A percentile compares a stretch with the other conserved stretches of the same genome.
Evolutionary conservation across 129 eudicot species (phyloP).

Genomic region (Kitagawia praeruptora): DNA sequence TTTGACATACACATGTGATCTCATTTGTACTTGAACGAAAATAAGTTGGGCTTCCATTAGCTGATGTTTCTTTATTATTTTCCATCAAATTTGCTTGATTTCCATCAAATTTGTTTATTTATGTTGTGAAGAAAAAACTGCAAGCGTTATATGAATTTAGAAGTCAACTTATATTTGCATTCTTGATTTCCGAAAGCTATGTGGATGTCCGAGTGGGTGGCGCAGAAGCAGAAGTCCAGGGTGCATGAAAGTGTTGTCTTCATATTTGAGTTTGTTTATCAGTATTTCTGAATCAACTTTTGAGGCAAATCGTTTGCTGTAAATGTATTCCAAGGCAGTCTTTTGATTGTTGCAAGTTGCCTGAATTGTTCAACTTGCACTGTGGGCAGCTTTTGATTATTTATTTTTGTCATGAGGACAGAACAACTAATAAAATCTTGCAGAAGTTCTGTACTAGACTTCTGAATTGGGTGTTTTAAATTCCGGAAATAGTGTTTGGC

Average conservation of each 20-base stretch:
- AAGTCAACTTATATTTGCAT: neutral
- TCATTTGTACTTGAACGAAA: no score
- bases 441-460: no score
- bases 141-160: neutral
- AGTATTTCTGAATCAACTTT: neutral
- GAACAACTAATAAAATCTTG: no score
- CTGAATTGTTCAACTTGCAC: neutral
- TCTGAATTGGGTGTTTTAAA: no score
- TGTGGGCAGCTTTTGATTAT: neutral
- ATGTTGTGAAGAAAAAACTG: neutral
- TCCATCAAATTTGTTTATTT: neutral
- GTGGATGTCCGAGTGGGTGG: constrained; percentile 99
- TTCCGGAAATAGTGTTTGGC: neutral
- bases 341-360: constrained; percentile 2
- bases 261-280: constrained; percentile 32
- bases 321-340: constrained; percentile 3
- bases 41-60: no score
- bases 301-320: constrained; percentile 1
- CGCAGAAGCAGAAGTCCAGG: constrained; percentile 88
- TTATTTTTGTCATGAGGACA: neutral
- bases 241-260: constrained; percentile 90
- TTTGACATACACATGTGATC: no score
- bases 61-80: no score
- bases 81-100: no score
- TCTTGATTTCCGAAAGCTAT: constrained; percentile 56